Percentiles rank a stretch among this genome's conserved stretches.
Evolutionary conservation across 495 filamentous ascomycete species (phyloP).

Genomic region (Penicillium paradoxum): DNA sequence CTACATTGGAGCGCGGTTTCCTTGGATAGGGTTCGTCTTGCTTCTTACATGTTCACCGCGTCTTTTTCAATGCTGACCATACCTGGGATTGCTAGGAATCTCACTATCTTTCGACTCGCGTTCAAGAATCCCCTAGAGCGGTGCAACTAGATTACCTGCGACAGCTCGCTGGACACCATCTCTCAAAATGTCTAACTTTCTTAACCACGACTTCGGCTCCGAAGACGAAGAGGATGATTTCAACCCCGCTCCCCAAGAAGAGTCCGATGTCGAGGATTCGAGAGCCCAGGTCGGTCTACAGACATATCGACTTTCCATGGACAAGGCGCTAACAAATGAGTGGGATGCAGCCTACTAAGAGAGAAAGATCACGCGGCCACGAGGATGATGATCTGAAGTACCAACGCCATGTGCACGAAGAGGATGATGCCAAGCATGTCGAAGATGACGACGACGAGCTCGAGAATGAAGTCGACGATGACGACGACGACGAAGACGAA

Average conservation of each 20-base stretch:
- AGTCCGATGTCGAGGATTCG: conserved; percentile 61
- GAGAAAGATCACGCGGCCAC: conserved; percentile 46
- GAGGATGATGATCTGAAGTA: conserved; percentile 42
- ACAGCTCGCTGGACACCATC: not conserved
- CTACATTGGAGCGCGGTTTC: conserved; percentile 5
- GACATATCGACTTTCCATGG: not conserved
- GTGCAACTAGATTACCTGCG: not conserved
- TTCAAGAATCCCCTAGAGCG: not conserved
- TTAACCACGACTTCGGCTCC: conserved; percentile 57
- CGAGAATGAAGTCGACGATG: conserved; percentile 30
- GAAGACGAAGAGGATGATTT: conserved; percentile 81
- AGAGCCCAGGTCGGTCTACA: conserved; percentile 37
- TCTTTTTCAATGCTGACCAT: not conserved
- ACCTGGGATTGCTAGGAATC: not conserved
- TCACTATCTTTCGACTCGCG: not conserved
- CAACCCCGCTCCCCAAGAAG: conserved; percentile 63
- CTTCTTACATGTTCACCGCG: not conserved
- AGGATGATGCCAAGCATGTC: conserved; percentile 41
- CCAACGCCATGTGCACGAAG: conserved; percentile 48
- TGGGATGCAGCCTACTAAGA: conserved; percentile 32
- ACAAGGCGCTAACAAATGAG: conserved; percentile 17
- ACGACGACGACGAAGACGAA: conserved; percentile 44
- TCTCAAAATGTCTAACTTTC: conserved; percentile 47
- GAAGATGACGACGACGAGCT: conserved; percentile 49
- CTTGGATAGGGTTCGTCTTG: conserved; percentile 7